Percentiles rank a stretch among this genome's conserved stretches.
Conservation (phyloP, 495 filamentous ascomycete species). For the Staphylotrichum tortipilum region DNA sequence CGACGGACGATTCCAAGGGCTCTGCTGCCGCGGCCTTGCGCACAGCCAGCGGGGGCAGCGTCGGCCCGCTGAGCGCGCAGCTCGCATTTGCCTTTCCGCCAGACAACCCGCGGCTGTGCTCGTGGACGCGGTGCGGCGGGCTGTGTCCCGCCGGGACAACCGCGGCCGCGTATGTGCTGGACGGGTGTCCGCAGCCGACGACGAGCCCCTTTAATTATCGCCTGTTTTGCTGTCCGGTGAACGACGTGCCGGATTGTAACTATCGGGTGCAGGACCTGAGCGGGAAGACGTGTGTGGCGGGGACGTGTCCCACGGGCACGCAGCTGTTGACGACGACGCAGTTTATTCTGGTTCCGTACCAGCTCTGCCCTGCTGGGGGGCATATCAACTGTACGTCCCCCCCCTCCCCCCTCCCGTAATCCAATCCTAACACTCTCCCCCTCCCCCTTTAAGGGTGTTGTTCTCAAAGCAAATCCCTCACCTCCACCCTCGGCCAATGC, state of each 20-base stretch:
- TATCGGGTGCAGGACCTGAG: background rate
- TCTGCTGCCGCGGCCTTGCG: background rate
- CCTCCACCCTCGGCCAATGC: background rate
- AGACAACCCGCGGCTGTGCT: background rate
- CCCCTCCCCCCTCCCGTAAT: no score
- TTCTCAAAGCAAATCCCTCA: background rate
- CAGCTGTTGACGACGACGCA: background rate
- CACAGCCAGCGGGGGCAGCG: background rate
- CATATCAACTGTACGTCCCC: background rate
- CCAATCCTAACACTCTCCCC: background rate
- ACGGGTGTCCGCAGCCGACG: background rate
- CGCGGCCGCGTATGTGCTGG: background rate
- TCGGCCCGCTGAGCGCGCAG: background rate
- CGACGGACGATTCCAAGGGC: background rate
- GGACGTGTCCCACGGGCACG: background rate
- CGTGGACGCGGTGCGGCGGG: background rate
- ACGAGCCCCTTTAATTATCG: background rate
- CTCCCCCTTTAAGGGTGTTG: background rate
- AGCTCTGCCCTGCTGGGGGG: background rate
- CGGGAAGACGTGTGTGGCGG: background rate
- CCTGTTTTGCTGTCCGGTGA: background rate
- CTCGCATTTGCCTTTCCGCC: background rate
- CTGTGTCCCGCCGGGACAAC: background rate
- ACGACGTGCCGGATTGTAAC: background rate
- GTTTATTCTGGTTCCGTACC: background rate